Percentiles rank a stretch among this genome's conserved stretches.
Evolutionary conservation across 2,329 filamentous ascomycete species (phyloP).

Genomic region (Colletotrichum zoysiae): DNA sequence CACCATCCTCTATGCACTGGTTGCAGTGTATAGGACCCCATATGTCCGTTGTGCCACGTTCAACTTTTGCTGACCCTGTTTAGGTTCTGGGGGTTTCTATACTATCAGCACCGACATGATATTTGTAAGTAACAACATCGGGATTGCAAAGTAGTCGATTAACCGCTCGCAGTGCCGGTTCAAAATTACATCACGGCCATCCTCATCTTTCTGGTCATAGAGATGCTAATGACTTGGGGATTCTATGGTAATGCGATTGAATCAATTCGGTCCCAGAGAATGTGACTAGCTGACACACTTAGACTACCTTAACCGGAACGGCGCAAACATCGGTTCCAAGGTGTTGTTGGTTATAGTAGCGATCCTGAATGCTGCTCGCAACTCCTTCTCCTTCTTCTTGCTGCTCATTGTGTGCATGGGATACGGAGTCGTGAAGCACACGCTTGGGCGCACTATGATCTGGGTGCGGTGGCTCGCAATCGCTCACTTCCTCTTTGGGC

Average conservation of each 20-base stretch:
- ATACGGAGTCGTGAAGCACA: constrained; percentile 96
- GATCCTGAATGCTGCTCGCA: constrained; percentile 90
- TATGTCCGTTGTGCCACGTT: constrained; percentile 38
- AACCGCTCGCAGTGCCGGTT: constrained; percentile 77
- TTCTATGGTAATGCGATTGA: constrained; percentile 78
- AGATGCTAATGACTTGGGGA: constrained; percentile 99
- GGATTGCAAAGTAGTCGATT: neutral
- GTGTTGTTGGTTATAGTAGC: constrained; percentile 92
- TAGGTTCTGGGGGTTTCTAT: constrained; percentile 93
- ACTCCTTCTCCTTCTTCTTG: constrained; percentile 98
- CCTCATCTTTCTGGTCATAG: constrained; percentile 90
- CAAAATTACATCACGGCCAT: constrained; percentile 99
- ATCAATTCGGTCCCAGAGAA: neutral
- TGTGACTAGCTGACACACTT: constrained; percentile 50
- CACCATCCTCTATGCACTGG: constrained; percentile 91
- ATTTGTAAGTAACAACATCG: constrained; percentile 53
- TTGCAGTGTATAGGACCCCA: constrained; percentile 69
- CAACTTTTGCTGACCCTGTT: constrained; percentile 43
- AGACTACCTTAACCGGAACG: constrained; percentile 94
- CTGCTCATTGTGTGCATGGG: constrained; percentile 99
- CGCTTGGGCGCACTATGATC: constrained; percentile 92
- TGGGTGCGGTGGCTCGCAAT: constrained; percentile 92
- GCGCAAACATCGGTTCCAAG: constrained; percentile 85
- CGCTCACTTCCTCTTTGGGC: constrained; percentile 93
- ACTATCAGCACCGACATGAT: constrained; percentile 93